phyloP scores from a whole-genome alignment of 345 rosid species.

The Brassica incana region DNA sequence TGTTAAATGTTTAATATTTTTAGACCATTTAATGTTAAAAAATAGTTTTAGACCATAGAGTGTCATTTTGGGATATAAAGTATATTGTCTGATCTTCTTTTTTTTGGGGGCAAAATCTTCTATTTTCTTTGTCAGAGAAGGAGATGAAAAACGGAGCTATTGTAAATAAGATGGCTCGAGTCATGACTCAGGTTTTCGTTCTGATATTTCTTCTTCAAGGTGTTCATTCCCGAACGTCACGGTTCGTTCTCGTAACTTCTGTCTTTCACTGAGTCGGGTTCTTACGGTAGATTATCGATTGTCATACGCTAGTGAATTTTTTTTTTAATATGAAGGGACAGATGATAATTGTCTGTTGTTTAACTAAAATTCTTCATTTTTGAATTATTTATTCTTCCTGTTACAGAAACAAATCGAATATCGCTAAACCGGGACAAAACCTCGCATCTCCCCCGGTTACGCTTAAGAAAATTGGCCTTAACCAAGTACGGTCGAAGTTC shows the following conservation, averaged over 20 bases:
- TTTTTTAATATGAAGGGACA: background rate
- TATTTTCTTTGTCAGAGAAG: background rate
- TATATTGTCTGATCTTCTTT: background rate
- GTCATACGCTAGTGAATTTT: background rate
- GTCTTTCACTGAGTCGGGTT: background rate
- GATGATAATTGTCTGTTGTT: background rate
- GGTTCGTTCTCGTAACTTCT: conserved; percentile 8
- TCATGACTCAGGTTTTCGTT: conserved; percentile 18
- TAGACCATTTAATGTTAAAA: too few species aligned
- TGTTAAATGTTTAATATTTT: background rate
- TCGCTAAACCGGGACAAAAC: background rate
- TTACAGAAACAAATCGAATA: conserved; percentile 23
- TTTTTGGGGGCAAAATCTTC: background rate
- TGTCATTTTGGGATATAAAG: background rate
- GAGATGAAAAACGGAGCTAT: conserved; percentile 1
- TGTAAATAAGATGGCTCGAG: background rate
- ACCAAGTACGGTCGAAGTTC: conserved; percentile 30
- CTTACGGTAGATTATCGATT: background rate
- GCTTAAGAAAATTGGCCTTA: conserved; percentile 3
- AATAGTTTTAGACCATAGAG: background rate
- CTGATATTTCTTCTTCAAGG: conserved; percentile 24
- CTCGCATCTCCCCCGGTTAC: background rate
- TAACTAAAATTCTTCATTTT: background rate
- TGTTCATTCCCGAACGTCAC: conserved; percentile 21
- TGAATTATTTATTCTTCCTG: background rate